Percentiles rank a stretch among this genome's conserved stretches.
Evolutionary conservation across 352 stramenopile genomes (phyloP).

Genomic region (Elongisporangium anandrum): DNA sequence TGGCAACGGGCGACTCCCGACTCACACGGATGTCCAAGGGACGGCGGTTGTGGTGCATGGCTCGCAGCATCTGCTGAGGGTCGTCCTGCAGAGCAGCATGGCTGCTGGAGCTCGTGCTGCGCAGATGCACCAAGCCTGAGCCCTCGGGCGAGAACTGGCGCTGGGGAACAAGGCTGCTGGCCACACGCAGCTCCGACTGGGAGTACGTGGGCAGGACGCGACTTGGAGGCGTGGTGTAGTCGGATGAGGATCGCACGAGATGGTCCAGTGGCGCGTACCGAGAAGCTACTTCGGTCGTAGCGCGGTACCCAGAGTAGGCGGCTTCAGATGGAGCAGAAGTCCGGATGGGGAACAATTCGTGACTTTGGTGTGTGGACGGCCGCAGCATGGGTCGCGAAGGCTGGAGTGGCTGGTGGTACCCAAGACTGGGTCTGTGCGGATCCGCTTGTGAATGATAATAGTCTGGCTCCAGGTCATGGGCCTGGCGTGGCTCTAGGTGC

Average conservation of each 20-base stretch:
- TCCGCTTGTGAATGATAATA: neutral
- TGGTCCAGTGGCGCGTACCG: conserved; percentile 6
- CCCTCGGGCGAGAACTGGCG: conserved; percentile 1
- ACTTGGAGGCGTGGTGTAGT: neutral
- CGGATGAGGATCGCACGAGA: neutral
- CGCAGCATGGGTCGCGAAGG: neutral
- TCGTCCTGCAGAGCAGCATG: conserved; percentile 3
- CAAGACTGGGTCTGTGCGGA: neutral
- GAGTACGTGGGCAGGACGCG: conserved; percentile 16
- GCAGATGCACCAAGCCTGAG: neutral
- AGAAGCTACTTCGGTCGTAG: neutral
- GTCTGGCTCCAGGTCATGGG: neutral
- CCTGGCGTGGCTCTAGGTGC: conserved; percentile 5
- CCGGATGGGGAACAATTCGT: neutral
- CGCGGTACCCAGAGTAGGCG: neutral
- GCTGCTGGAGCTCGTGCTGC: neutral
- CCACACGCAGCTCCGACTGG: conserved; percentile 25
- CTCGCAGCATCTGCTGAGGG: conserved; percentile 1
- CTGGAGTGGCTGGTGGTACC: neutral
- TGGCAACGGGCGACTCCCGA: conserved; percentile 3
- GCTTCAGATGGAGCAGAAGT: neutral
- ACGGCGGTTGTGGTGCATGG: neutral
- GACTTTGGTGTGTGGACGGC: neutral
- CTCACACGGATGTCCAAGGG: conserved; percentile 1
- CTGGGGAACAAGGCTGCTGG: conserved; percentile 17